phyloP scores from a whole-genome alignment of 768 basidiomycete species.

The Russula virescens region DNA sequence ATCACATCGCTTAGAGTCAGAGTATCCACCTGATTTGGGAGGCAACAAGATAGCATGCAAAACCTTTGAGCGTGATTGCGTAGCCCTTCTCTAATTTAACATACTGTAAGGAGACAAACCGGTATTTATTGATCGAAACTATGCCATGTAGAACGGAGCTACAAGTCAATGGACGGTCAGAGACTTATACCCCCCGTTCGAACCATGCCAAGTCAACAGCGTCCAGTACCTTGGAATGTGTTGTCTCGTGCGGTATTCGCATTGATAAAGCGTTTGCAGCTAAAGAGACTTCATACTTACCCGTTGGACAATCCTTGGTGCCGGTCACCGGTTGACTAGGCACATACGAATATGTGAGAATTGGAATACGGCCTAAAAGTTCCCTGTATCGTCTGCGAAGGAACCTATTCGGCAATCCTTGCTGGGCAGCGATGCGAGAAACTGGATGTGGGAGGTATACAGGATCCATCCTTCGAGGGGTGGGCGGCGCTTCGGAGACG shows the following conservation, averaged over 20 bases:
- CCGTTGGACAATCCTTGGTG: background rate
- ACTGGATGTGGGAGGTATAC: background rate
- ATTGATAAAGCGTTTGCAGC: slow-evolving; percentile 30
- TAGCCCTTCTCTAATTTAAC: background rate
- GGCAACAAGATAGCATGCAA: too few relatives aligned
- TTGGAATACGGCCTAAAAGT: slow-evolving; percentile 56
- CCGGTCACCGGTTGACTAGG: background rate
- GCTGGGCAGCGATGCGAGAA: background rate
- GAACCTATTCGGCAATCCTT: slow-evolving; percentile 24
- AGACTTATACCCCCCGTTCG: background rate
- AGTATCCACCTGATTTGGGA: too few relatives aligned
- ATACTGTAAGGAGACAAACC: too few relatives aligned
- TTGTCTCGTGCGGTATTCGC: slow-evolving; percentile 1
- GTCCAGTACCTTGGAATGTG: slow-evolving; percentile 26
- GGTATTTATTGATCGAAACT: too few relatives aligned
- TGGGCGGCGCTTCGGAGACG: slow-evolving; percentile 24
- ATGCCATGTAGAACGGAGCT: too few relatives aligned
- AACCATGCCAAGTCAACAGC: slow-evolving; percentile 37
- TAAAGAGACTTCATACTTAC: slow-evolving; percentile 32
- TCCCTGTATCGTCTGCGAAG: slow-evolving; percentile 50
- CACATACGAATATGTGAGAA: slow-evolving; percentile 35
- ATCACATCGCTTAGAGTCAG: too few relatives aligned
- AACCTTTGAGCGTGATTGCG: too few relatives aligned
- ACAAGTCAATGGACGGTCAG: background rate
- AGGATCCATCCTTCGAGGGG: slow-evolving; percentile 10